phyloP scores from a whole-genome alignment of 2,329 filamentous ascomycete species.

The Curvularia sp. region DNA sequence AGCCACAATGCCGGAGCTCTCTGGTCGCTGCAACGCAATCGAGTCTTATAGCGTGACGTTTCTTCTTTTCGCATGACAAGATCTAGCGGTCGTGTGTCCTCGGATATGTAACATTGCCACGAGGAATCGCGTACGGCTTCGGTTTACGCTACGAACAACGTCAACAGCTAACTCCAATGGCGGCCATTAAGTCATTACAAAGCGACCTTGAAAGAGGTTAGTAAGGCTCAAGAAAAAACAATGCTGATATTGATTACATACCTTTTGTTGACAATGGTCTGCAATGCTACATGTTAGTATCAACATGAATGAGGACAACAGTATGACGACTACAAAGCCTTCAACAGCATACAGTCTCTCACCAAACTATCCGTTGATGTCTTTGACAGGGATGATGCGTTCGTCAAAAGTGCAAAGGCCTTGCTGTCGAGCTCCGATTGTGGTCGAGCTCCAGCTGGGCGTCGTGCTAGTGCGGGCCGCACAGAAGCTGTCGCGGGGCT shows the following conservation, averaged over 20 bases:
- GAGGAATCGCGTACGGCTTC: background rate
- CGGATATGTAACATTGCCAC: background rate
- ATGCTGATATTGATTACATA: background rate
- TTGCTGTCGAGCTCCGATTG: background rate
- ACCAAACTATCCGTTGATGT: background rate
- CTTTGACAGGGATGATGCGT: too few species aligned
- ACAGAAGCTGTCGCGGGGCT: conserved; percentile 3
- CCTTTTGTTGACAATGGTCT: background rate
- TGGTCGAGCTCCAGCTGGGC: background rate
- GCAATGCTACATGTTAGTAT: background rate
- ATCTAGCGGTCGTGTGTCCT: background rate
- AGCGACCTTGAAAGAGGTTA: background rate
- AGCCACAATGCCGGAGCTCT: background rate
- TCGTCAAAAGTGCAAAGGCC: background rate
- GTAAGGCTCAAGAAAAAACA: background rate
- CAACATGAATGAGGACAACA: background rate
- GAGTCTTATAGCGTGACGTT: too few species aligned
- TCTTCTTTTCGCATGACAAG: background rate
- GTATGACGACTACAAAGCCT: background rate
- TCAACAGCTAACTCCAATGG: background rate
- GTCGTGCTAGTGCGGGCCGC: background rate
- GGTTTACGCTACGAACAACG: background rate
- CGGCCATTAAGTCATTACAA: background rate
- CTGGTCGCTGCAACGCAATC: background rate
- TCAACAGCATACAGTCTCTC: background rate